These are phyloP conservation scores for Akebia trifoliata DNA, from an alignment of 164 flowering plant genomes.

Conservation along the genomic window DNA sequence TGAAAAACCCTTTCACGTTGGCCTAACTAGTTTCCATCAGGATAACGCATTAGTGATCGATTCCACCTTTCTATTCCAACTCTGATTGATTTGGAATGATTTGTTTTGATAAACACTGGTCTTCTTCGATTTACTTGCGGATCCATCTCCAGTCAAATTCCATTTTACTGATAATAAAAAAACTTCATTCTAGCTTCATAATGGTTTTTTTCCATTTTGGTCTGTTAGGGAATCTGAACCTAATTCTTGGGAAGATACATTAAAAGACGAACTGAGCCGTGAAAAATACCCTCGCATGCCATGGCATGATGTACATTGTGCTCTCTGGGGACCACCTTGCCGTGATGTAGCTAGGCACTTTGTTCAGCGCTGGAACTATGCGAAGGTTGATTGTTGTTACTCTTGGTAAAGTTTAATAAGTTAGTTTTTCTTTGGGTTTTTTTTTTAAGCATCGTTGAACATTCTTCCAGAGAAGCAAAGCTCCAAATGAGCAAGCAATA, in stretches of 20 bases:
- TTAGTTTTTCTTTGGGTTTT: background rate
- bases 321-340: conserved; percentile 99
- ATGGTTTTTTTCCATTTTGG: background rate
- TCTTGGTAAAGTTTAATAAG: background rate
- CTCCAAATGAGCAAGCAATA: conserved; percentile 88
- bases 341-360: conserved; percentile 97
- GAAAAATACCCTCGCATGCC: conserved; percentile 96
- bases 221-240: conserved; percentile 92
- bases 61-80: no score
- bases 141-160: no score
- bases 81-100: no score
- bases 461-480: conserved; percentile 82
- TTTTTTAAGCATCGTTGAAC: conserved; percentile 7
- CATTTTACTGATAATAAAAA: no score
- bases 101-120: no score
- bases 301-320: conserved; percentile 99
- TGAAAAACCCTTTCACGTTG: no score
- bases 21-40: no score
- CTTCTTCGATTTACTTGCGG: no score
- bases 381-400: conserved; percentile 55
- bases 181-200: background rate
- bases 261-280: conserved; percentile 94
- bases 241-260: conserved; percentile 94
- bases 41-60: no score
- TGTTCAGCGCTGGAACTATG: conserved; percentile 99